phyloP scores from a whole-genome alignment of 768 basidiomycete genomes.

The Mycena epipterygia region DNA sequence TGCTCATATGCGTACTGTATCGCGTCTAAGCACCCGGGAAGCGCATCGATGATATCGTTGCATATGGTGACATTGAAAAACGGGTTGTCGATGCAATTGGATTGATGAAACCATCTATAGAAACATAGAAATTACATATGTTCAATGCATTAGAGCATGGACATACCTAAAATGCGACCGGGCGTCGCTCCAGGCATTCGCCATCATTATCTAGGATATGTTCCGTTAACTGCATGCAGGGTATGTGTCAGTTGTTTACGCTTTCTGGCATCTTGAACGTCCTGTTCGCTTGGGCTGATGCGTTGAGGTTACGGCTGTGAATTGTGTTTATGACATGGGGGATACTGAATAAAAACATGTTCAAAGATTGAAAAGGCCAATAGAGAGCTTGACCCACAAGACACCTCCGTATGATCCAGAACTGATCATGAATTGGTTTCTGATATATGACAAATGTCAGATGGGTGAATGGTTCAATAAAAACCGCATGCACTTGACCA shows the following conservation, averaged over 20 bases:
- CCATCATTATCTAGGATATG: neutral
- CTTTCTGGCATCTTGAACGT: constrained; percentile 16
- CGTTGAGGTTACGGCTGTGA: neutral
- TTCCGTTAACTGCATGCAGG: neutral
- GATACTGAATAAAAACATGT: neutral
- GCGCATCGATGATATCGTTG: neutral
- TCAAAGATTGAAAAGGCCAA: neutral
- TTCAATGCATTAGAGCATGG: neutral
- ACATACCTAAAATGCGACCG: neutral
- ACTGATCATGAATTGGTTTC: constrained; percentile 11
- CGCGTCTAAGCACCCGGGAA: neutral
- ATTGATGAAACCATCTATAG: constrained; percentile 7
- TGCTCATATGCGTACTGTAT: constrained; percentile 5
- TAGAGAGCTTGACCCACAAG: neutral
- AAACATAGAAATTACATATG: neutral
- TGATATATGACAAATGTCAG: neutral
- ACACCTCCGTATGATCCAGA: constrained; percentile 4
- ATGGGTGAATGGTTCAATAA: neutral
- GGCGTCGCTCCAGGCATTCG: constrained; percentile 8
- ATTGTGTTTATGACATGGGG: constrained; percentile 6
- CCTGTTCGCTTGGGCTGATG: neutral
- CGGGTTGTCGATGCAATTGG: neutral
- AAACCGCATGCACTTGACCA: neutral
- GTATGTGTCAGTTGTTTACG: neutral
- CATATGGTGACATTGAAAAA: constrained; percentile 7